These are phyloP conservation scores for Avena eriantha DNA, from an alignment of 176 grass and related monocot genomes.

Conservation along the genomic window DNA sequence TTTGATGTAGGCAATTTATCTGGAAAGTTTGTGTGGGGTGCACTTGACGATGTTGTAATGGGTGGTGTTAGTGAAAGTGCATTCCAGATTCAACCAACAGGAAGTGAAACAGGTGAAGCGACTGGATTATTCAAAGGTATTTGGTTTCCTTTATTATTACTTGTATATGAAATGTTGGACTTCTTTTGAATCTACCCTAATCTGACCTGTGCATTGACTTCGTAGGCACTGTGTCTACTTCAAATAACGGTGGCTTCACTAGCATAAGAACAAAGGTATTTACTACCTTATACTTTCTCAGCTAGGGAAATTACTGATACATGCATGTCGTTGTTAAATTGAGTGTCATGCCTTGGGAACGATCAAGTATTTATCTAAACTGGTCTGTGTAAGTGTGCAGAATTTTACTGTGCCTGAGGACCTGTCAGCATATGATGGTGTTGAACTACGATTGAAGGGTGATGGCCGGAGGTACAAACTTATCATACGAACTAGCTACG, in stretches of 20 bases:
- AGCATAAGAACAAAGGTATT: conserved; percentile 99
- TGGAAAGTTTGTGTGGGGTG: conserved; percentile 77
- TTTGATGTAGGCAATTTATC: conserved; percentile 63
- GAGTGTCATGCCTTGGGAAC: background rate
- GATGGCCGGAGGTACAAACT: conserved; percentile 88
- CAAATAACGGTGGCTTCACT: conserved; percentile 97
- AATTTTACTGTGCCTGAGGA: conserved; percentile 87
- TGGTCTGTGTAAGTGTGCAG: conserved; percentile 47
- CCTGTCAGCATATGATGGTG: conserved; percentile 91
- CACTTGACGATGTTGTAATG: conserved; percentile 97
- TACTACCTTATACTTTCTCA: conserved; percentile 31
- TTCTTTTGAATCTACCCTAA: conserved; percentile 29
- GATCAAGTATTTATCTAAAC: background rate
- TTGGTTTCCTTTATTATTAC: conserved; percentile 21
- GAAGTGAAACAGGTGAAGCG: conserved; percentile 81
- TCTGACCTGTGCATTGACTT: background rate
- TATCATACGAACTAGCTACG: conserved; percentile 80
- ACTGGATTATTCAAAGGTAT: conserved; percentile 97
- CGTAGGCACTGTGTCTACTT: conserved; percentile 84
- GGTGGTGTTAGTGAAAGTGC: conserved; percentile 94
- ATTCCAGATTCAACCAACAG: conserved; percentile 84
- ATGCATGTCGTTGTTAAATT: conserved; percentile 37
- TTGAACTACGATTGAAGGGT: conserved; percentile 90
- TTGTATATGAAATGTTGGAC: conserved; percentile 19
- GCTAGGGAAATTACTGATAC: background rate